These are phyloP conservation scores for Alternaria sp. DNA, from an alignment of 2,329 filamentous ascomycete genomes.

Conservation along the genomic window DNA sequence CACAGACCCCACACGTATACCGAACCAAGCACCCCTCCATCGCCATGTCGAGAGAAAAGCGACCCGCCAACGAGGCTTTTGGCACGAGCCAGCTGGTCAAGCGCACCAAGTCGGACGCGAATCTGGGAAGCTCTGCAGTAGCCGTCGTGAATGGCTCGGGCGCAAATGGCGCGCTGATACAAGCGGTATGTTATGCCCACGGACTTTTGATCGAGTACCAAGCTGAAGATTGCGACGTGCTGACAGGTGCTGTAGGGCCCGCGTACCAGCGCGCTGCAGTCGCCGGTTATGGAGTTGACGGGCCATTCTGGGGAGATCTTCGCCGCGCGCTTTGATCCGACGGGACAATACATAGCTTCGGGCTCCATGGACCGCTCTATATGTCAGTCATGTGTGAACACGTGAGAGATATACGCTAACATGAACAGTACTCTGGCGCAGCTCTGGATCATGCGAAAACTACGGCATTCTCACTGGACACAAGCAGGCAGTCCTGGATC, in stretches of 20 bases:
- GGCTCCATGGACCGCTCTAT: slow-evolving; percentile 95
- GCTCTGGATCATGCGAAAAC: slow-evolving; percentile 91
- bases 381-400: slow-evolving; percentile 59
- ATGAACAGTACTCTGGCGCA: slow-evolving; percentile 83
- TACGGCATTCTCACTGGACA: slow-evolving; percentile 89
- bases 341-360: slow-evolving; percentile 87
- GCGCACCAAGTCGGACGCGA: slow-evolving; percentile 76
- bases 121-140: slow-evolving; percentile 62
- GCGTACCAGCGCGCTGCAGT: slow-evolving; percentile 81
- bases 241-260: slow-evolving; percentile 65
- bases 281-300: slow-evolving; percentile 92
- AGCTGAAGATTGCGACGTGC: slow-evolving; percentile 31
- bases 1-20: neutral
- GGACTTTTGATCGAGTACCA: slow-evolving; percentile 42
- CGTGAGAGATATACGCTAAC: slow-evolving; percentile 27
- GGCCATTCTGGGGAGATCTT: slow-evolving; percentile 84
- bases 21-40: neutral
- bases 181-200: slow-evolving; percentile 66
- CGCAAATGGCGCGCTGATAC: slow-evolving; percentile 68
- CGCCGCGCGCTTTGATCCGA: slow-evolving; percentile 85
- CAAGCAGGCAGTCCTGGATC: slow-evolving; percentile 86
- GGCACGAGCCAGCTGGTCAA: slow-evolving; percentile 84
- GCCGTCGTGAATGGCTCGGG: slow-evolving; percentile 63
- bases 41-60: slow-evolving; percentile 87
- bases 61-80: slow-evolving; percentile 85